These are phyloP conservation scores for Diplogelasinospora grovesii DNA, from an alignment of 495 filamentous ascomycete species.

Conservation along the genomic window DNA sequence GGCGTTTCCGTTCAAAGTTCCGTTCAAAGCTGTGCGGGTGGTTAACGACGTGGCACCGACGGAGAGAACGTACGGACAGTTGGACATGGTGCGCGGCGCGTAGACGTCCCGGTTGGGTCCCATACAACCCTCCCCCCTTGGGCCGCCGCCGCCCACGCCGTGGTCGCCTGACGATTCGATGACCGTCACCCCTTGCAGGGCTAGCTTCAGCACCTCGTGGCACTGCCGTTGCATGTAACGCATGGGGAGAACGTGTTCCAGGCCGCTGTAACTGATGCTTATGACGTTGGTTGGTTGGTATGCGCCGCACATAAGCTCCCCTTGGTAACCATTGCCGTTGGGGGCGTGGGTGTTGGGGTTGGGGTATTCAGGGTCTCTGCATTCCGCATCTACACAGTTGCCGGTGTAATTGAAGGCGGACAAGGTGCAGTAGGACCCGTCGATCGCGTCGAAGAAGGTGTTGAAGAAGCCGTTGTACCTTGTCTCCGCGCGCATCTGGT, in stretches of 20 bases:
- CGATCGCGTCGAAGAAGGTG: conserved; percentile 45
- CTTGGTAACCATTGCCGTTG: conserved; percentile 48
- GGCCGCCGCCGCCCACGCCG: conserved; percentile 45
- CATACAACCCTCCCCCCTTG: conserved; percentile 14
- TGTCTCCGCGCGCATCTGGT: conserved; percentile 12
- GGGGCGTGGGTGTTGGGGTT: conserved; percentile 31
- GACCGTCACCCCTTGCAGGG: conserved; percentile 54
- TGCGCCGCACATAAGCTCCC: conserved; percentile 52
- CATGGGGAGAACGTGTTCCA: conserved; percentile 27
- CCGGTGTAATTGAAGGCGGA: conserved; percentile 32
- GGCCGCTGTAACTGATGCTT: conserved; percentile 34
- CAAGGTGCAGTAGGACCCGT: conserved; percentile 53
- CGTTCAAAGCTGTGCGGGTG: conserved; percentile 7
- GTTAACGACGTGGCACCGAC: conserved; percentile 30
- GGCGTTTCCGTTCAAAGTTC: conserved; percentile 18
- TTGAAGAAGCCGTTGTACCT: conserved; percentile 45
- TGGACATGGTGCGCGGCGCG: conserved; percentile 18
- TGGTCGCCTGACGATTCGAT: conserved; percentile 56
- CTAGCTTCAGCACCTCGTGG: conserved; percentile 55
- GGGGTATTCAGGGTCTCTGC: conserved; percentile 50
- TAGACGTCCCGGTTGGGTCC: conserved; percentile 17
- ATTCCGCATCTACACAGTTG: conserved; percentile 20
- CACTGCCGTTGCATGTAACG: conserved; percentile 36
- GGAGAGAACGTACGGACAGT: conserved; percentile 33
- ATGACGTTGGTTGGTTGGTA: conserved; percentile 34